Percentiles rank a stretch among this genome's conserved stretches.
These are phyloP conservation scores for Croton setiger DNA, from an alignment of 441 rosid species.

Conservation along the genomic window DNA sequence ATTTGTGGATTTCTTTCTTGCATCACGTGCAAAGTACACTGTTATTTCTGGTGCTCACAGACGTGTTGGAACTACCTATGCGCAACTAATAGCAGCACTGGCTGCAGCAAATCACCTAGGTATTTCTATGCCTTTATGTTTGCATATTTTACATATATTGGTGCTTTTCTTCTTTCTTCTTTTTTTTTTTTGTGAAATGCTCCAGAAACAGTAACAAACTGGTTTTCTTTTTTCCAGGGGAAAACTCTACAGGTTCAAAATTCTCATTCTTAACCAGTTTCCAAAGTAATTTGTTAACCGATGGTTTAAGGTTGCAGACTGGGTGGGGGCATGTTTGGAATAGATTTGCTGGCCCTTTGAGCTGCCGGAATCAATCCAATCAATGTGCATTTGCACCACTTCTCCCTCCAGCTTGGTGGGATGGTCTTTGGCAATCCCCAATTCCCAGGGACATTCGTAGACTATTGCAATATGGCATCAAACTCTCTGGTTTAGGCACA, in stretches of 20 bases:
- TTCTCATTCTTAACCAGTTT: constrained; percentile 84
- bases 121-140: constrained; percentile 25
- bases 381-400: constrained; percentile 89
- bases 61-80: constrained; percentile 90
- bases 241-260: constrained; percentile 42
- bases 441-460: constrained; percentile 58
- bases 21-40: constrained; percentile 70
- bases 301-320: constrained; percentile 69
- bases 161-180: no score
- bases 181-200: background rate
- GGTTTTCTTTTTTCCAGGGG: constrained; percentile 40
- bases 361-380: constrained; percentile 62
- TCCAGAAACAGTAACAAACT: constrained; percentile 6
- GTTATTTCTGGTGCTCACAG: constrained; percentile 86
- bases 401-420: constrained; percentile 98
- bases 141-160: constrained; percentile 3
- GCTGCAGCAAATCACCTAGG: constrained; percentile 85
- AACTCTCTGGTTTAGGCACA: constrained; percentile 72
- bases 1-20: constrained; percentile 95
- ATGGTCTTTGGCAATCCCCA: constrained; percentile 93
- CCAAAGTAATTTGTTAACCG: constrained; percentile 63
- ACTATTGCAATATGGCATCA: constrained; percentile 59
- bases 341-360: constrained; percentile 86
- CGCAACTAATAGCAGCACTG: constrained; percentile 81
- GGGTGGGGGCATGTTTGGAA: constrained; percentile 99